Base-by-base conservation (phyloP, 2,329 filamentous ascomycete genomes). In the Aureobasidium musti region DNA sequence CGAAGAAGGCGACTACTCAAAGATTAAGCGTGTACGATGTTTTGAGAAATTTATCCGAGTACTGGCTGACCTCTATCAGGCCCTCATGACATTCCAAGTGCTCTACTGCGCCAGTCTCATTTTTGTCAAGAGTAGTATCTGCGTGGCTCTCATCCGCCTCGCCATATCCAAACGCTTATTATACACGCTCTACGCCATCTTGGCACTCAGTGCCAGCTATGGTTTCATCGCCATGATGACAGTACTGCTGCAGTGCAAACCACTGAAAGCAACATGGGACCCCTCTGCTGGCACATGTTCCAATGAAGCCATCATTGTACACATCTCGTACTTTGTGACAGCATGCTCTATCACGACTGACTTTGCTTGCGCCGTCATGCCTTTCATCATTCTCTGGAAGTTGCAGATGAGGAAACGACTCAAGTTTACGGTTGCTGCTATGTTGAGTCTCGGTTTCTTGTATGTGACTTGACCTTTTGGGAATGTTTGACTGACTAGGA, bases 41-140 rank as follows among this genome's bases (percentile, higher is more conserved):
- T 23, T 56, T 13, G 1, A 56, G 19, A 57, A 33, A n/a, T n/a
- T n/a, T 17, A 8, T 37, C 6, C 3, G 17, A 13, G 37, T 6
- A 33, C 5, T 5, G 3, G 59, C 54, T 65, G n/a, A 67, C 45
- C 17, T 28, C 23, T 5, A 13, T 1, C 26, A 67, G 65, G 50
- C 47, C 21, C 37, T 63, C 26, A 45, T 63, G 43, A 56, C 59
- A 11, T 61, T 56, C 33, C 50, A 67, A 30, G 17, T 47, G 14
- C 30, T 67, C 23, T 67, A 67, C 52, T 56, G 49, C 23, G 35
- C 50, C 30, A 63, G 49, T 57, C 59, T 67, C 19, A 67, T 63
- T 8, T 67, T 67, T 35, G 43, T 67, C 30, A 67, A 67, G n/a
- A 56, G 47, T 6, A 67, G 66, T 21, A 67, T 67, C 33, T 67